Evolutionary conservation across 345 rosid genomes (phyloP).

Genomic region (Eucalyptus pauciflora): DNA sequence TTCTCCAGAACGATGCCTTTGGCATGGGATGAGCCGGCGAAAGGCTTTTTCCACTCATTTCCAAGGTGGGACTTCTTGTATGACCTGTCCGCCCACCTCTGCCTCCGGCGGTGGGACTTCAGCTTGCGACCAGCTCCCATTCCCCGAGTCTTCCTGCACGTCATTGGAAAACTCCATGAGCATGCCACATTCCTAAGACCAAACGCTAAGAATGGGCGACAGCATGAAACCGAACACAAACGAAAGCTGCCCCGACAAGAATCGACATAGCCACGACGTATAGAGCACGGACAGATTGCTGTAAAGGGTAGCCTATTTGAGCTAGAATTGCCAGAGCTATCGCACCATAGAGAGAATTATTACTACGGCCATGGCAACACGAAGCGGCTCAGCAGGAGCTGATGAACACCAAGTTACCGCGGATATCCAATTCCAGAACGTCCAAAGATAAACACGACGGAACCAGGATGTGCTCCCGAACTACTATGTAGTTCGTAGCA

Average conservation of each 20-base stretch:
- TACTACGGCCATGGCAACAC: not conserved
- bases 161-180: not conserved
- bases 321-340: not conserved
- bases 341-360: not conserved
- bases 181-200: not conserved
- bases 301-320: not conserved
- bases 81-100: conserved; percentile 65
- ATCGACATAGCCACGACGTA: not conserved
- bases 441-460: not conserved
- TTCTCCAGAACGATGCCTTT: conserved; percentile 65
- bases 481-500: not conserved
- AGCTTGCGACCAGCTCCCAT: conserved; percentile 71
- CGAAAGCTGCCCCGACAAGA: not conserved
- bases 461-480: not conserved
- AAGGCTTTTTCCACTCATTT: conserved; percentile 73
- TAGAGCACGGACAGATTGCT: not conserved
- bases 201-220: not conserved
- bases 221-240: not conserved
- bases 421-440: not conserved
- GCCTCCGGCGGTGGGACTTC: conserved; percentile 33
- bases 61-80: conserved; percentile 63
- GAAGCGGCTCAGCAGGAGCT: not conserved
- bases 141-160: conserved; percentile 59
- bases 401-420: not conserved
- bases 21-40: conserved; percentile 65